These are phyloP conservation scores for Heritiera fomes DNA, from an alignment of 345 rosid species.

Conservation along the genomic window DNA sequence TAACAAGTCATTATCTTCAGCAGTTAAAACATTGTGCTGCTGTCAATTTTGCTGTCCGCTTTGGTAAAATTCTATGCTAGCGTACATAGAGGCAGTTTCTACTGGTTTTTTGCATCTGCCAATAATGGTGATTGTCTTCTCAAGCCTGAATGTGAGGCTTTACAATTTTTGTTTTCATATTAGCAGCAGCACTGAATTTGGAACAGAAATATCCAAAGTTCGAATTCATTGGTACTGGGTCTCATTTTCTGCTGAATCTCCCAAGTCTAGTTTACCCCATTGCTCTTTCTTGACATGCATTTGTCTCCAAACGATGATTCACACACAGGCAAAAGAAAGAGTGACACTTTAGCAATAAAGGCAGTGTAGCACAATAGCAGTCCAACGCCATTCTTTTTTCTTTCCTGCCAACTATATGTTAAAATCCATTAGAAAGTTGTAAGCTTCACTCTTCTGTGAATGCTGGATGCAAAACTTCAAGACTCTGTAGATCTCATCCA, in stretches of 20 bases:
- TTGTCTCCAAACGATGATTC: background rate
- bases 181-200: background rate
- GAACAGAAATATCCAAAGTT: background rate
- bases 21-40: too few species aligned
- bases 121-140: background rate
- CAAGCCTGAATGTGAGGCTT: background rate
- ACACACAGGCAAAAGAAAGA: background rate
- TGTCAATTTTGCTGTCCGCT: background rate
- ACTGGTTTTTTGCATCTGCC: background rate
- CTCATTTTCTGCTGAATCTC: background rate
- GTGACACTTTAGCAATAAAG: background rate
- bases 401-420: background rate
- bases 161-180: background rate
- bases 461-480: slow-evolving; percentile 43
- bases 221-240: background rate
- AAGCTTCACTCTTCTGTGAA: slow-evolving; percentile 30
- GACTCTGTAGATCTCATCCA: slow-evolving; percentile 49
- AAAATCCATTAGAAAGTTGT: slow-evolving; percentile 20
- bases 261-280: background rate
- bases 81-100: background rate
- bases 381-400: background rate
- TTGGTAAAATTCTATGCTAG: background rate
- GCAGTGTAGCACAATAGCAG: background rate
- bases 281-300: background rate
- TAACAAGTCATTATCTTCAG: too few species aligned